These are phyloP conservation scores for Lophiotrema nucula DNA, from an alignment of 495 filamentous ascomycete genomes.

Conservation along the genomic window DNA sequence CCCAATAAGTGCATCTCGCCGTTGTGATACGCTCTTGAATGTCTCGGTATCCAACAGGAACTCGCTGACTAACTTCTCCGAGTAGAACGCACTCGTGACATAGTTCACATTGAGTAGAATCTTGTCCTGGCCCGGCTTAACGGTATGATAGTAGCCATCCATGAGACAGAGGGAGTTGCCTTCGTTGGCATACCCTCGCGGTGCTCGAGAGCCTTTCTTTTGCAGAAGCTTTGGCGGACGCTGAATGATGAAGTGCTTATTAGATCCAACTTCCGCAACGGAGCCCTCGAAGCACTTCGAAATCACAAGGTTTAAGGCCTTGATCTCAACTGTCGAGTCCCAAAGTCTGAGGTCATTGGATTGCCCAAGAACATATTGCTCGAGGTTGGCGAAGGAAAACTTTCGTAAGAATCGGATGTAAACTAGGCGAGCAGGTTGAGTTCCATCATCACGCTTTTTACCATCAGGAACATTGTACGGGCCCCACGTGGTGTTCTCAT, in stretches of 20 bases:
- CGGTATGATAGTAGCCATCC: constrained; percentile 11
- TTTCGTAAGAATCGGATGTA: not conserved
- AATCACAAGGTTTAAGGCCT: not conserved
- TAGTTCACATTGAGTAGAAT: constrained; percentile 15
- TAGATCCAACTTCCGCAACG: not conserved
- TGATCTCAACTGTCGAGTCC: not conserved
- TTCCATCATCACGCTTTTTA: not conserved
- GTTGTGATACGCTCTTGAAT: too few species aligned
- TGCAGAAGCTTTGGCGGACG: not conserved
- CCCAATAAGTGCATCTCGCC: too few species aligned
- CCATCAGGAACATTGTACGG: not conserved
- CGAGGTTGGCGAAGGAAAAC: not conserved
- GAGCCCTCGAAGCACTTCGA: not conserved
- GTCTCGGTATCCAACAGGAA: too few species aligned
- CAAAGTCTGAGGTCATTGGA: too few species aligned
- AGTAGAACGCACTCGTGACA: constrained; percentile 5
- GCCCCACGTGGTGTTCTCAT: not conserved
- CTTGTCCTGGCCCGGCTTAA: constrained; percentile 3
- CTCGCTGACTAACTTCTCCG: not conserved
- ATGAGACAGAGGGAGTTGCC: not conserved
- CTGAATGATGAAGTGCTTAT: not conserved
- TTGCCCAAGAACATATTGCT: not conserved
- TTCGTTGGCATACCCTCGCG: not conserved
- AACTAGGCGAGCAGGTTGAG: not conserved
- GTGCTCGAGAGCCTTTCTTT: too few species aligned